Evolutionary conservation across 768 basidiomycete species (phyloP).

Genomic region (Termitomyces sp.): DNA sequence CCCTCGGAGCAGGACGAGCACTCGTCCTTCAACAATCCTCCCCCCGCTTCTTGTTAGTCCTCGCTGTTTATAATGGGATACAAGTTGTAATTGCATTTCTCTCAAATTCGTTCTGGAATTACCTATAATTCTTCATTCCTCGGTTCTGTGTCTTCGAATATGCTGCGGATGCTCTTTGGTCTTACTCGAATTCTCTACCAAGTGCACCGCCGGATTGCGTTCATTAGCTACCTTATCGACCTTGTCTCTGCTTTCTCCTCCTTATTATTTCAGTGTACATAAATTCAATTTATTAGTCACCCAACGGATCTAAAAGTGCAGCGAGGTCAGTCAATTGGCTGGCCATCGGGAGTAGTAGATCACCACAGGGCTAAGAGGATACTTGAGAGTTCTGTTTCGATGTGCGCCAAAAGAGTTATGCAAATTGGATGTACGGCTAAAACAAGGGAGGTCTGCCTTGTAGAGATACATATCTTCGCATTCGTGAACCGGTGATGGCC

Average conservation of each 20-base stretch:
- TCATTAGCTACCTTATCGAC: slow-evolving; percentile 2
- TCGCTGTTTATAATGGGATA: neutral
- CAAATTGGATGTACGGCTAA: too few relatives aligned
- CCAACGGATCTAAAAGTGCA: neutral
- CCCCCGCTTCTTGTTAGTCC: slow-evolving; percentile 4
- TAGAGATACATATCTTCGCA: too few relatives aligned
- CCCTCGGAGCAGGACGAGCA: slow-evolving; percentile 36
- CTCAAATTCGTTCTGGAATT: slow-evolving; percentile 4
- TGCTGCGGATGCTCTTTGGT: neutral
- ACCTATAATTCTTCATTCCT: slow-evolving; percentile 1
- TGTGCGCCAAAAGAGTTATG: too few relatives aligned
- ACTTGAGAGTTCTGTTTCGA: too few relatives aligned
- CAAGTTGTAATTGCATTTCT: neutral
- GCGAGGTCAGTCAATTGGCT: neutral
- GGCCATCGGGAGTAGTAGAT: neutral
- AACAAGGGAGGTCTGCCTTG: too few relatives aligned
- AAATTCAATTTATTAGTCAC: neutral
- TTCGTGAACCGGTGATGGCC: too few relatives aligned
- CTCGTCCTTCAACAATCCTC: slow-evolving; percentile 28
- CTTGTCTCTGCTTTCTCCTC: slow-evolving; percentile 3
- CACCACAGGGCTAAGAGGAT: neutral
- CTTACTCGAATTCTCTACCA: neutral
- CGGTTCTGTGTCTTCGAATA: neutral
- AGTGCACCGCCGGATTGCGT: neutral
- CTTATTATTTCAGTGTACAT: slow-evolving; percentile 1